These are phyloP conservation scores for Orbilia oligospora DNA, from an alignment of 2,329 filamentous ascomycete genomes.

Conservation along the genomic window DNA sequence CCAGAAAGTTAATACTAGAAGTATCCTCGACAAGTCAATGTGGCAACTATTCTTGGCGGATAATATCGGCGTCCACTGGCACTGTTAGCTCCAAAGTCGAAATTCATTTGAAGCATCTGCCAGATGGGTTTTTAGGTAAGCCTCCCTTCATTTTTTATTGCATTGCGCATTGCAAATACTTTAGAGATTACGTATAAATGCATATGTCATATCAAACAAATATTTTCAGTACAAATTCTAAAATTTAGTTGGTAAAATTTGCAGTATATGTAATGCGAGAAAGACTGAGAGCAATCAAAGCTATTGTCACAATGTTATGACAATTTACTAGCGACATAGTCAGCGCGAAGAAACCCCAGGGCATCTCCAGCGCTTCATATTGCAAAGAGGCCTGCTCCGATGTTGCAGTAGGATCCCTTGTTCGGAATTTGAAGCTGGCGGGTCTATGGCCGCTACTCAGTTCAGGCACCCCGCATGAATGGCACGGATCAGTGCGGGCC, in stretches of 20 bases:
- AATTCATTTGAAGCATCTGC: slow-evolving; percentile 1
- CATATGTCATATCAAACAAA: too few species aligned
- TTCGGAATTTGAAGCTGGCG: slow-evolving; percentile 6
- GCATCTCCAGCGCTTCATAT: neutral
- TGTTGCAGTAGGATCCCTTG: slow-evolving; percentile 16
- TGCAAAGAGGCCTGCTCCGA: neutral
- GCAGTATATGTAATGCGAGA: slow-evolving; percentile 23
- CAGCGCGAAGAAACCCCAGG: neutral
- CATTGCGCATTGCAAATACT: too few species aligned
- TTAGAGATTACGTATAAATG: too few species aligned
- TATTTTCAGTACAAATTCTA: too few species aligned
- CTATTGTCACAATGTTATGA: slow-evolving; percentile 3
- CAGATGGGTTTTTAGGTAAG: slow-evolving; percentile 8
- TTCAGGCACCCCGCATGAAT: neutral
- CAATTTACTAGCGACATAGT: slow-evolving; percentile 33
- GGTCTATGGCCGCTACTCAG: slow-evolving; percentile 21
- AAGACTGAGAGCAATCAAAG: neutral
- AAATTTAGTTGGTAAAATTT: too few species aligned
- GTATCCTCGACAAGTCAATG: slow-evolving; percentile 18
- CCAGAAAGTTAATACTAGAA: neutral
- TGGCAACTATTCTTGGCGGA: slow-evolving; percentile 11
- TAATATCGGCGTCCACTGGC: neutral
- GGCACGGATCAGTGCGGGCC: slow-evolving; percentile 14
- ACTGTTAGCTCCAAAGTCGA: neutral
- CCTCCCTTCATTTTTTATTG: neutral